phyloP scores from a whole-genome alignment of 2,329 filamentous ascomycete species.

The Colletotrichum abscissum region DNA sequence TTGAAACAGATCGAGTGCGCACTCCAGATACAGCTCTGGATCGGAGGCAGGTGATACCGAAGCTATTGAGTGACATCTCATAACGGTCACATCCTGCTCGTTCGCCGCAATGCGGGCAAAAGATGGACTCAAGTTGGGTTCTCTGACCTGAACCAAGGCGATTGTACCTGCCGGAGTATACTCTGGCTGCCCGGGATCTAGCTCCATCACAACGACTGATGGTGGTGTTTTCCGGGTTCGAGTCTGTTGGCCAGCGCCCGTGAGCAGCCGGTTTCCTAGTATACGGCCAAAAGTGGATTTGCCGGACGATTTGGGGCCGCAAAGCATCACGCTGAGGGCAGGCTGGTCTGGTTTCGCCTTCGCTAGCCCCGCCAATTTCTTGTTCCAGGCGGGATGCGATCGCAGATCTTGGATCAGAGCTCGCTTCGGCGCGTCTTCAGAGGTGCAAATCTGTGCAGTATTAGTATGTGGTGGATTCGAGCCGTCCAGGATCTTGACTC shows the following conservation, averaged over 20 bases:
- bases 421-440: constrained; percentile 62
- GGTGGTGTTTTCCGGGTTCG: constrained; percentile 34
- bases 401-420: constrained; percentile 64
- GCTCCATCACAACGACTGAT: constrained; percentile 68
- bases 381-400: constrained; percentile 71
- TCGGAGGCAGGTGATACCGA: constrained; percentile 74
- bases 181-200: constrained; percentile 83
- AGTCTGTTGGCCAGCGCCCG: constrained; percentile 47
- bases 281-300: constrained; percentile 81
- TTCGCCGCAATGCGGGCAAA: constrained; percentile 68
- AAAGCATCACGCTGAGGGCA: constrained; percentile 64
- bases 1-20: constrained; percentile 70
- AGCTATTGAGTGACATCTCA: constrained; percentile 75
- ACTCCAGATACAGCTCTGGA: constrained; percentile 73
- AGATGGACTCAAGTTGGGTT: constrained; percentile 73
- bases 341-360: constrained; percentile 46
- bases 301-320: constrained; percentile 78
- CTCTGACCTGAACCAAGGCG: constrained; percentile 71
- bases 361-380: constrained; percentile 61
- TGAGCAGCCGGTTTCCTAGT: constrained; percentile 75
- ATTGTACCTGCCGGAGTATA: constrained; percentile 77
- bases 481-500: constrained; percentile 35
- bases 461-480: constrained; percentile 39
- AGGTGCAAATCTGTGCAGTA: constrained; percentile 60
- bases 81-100: constrained; percentile 42